Evolutionary conservation across 2,329 filamentous ascomycete genomes (phyloP).

Genomic region (Cercospora janseana): DNA sequence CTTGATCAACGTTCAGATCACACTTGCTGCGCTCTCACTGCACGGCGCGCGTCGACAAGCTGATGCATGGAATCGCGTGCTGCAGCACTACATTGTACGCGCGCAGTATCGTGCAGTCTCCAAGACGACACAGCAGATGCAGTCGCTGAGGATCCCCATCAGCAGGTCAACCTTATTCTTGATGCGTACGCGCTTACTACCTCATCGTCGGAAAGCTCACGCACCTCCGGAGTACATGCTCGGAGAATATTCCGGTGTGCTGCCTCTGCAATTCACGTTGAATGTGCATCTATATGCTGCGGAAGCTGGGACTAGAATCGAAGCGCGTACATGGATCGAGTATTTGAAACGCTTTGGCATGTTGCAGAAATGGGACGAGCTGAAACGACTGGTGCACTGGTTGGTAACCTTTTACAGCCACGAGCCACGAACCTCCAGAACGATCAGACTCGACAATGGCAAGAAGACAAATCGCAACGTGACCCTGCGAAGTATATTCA

Average conservation of each 20-base stretch:
- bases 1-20: slow-evolving; percentile 54
- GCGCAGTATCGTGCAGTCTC: slow-evolving; percentile 31
- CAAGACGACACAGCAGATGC: slow-evolving; percentile 52
- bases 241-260: slow-evolving; percentile 15
- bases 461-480: neutral
- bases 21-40: slow-evolving; percentile 54
- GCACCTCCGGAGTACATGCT: slow-evolving; percentile 31
- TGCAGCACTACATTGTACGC: slow-evolving; percentile 43
- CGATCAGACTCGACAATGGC: neutral
- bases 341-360: slow-evolving; percentile 61
- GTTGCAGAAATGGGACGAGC: slow-evolving; percentile 51
- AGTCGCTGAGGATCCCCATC: slow-evolving; percentile 43
- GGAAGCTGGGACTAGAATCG: slow-evolving; percentile 37
- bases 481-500: slow-evolving; percentile 23
- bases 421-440: neutral
- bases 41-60: slow-evolving; percentile 33
- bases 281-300: slow-evolving; percentile 46
- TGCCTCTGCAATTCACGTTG: slow-evolving; percentile 46
- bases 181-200: slow-evolving; percentile 44
- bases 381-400: slow-evolving; percentile 54
- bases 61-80: slow-evolving; percentile 48
- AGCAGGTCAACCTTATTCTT: slow-evolving; percentile 46
- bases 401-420: slow-evolving; percentile 41
- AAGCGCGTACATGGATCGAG: slow-evolving; percentile 55
- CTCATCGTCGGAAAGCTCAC: slow-evolving; percentile 40